phyloP scores from a whole-genome alignment of 345 rosid genomes.

The Reutealis trisperma region DNA sequence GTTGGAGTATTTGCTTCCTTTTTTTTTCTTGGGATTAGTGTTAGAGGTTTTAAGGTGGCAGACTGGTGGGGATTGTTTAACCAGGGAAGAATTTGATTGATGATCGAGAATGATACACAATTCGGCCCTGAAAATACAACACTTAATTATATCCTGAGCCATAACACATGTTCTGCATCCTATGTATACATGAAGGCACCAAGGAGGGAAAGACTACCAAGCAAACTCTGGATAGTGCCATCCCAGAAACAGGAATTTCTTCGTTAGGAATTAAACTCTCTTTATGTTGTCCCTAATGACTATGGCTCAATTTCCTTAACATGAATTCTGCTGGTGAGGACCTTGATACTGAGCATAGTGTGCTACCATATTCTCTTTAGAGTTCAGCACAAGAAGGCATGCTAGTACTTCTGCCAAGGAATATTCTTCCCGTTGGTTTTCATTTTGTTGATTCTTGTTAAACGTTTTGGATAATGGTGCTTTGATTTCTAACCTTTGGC shows the following conservation, averaged over 20 bases:
- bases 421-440: not conserved
- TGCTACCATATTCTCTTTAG: not conserved
- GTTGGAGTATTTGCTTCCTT: too few species aligned
- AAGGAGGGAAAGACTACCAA: not conserved
- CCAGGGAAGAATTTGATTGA: too few species aligned
- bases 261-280: not conserved
- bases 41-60: too few species aligned
- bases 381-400: not conserved
- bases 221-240: not conserved
- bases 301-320: too few species aligned
- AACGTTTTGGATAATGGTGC: not conserved
- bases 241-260: not conserved
- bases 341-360: not conserved
- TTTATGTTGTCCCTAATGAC: not conserved
- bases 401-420: not conserved
- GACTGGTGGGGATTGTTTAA: too few species aligned
- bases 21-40: too few species aligned
- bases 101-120: too few species aligned
- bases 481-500: not conserved
- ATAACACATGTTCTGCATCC: too few species aligned
- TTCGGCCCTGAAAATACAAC: too few species aligned
- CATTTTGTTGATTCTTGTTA: not conserved
- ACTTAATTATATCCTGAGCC: too few species aligned
- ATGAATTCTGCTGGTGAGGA: too few species aligned
- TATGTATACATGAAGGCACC: too few species aligned